Evolutionary conservation across 2,329 filamentous ascomycete genomes (phyloP).

Genomic region (Colletotrichum higginsianum): DNA sequence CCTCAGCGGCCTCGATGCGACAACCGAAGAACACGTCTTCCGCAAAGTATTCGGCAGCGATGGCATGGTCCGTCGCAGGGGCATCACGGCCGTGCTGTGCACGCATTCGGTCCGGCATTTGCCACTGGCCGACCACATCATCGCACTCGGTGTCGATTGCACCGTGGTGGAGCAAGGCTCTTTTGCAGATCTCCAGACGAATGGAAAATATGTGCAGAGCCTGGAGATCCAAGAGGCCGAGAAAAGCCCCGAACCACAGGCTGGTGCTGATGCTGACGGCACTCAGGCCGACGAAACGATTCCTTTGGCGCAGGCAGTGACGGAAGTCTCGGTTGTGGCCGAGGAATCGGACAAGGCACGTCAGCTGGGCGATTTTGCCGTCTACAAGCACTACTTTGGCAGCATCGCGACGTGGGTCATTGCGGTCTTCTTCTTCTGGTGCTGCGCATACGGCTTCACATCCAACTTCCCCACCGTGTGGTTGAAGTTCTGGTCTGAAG

Average conservation of each 20-base stretch:
- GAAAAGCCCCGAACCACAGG: slow-evolving; percentile 4
- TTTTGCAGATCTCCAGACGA: slow-evolving; percentile 55
- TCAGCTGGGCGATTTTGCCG: slow-evolving; percentile 50
- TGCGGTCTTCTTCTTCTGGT: slow-evolving; percentile 44
- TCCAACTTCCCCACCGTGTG: slow-evolving; percentile 54
- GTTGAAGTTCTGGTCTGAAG: slow-evolving; percentile 59
- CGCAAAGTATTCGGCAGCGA: slow-evolving; percentile 48
- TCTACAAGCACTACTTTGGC: slow-evolving; percentile 55
- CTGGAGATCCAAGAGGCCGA: slow-evolving; percentile 52
- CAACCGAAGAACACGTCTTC: slow-evolving; percentile 52
- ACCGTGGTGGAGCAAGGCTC: slow-evolving; percentile 58
- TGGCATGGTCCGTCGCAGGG: slow-evolving; percentile 46
- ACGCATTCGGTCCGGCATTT: slow-evolving; percentile 58
- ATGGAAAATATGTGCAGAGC: slow-evolving; percentile 56
- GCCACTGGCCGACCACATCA: slow-evolving; percentile 59
- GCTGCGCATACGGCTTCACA: slow-evolving; percentile 47
- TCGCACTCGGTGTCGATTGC: slow-evolving; percentile 58
- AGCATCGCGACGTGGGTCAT: slow-evolving; percentile 46
- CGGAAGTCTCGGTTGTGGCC: background rate
- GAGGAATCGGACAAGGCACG: slow-evolving; percentile 41
- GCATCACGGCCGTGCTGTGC: slow-evolving; percentile 52
- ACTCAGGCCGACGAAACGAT: slow-evolving; percentile 6
- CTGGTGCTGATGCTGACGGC: slow-evolving; percentile 8
- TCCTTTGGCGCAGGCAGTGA: background rate
- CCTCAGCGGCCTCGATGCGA: slow-evolving; percentile 53